These are phyloP conservation scores for Psilocybe tampanensis DNA, from an alignment of 768 basidiomycete species.

Conservation along the genomic window DNA sequence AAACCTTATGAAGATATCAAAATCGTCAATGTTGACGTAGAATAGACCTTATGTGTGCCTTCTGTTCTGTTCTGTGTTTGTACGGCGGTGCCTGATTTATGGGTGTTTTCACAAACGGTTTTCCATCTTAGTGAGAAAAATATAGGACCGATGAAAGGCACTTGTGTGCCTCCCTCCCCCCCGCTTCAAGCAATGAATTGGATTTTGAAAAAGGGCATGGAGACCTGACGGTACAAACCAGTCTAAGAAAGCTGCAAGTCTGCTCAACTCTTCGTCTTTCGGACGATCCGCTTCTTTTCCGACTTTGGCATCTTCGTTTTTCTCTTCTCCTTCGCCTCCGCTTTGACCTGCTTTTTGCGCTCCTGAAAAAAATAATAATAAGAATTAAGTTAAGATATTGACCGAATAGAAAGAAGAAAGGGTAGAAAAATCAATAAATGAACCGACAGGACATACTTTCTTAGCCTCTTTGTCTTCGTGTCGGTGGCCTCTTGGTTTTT, in stretches of 20 bases:
- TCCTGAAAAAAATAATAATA: slow-evolving; percentile 52
- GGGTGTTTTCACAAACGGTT: too few species aligned
- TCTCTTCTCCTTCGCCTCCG: slow-evolving; percentile 83
- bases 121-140: too few species aligned
- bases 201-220: too few species aligned
- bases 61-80: neutral
- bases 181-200: too few species aligned
- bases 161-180: too few species aligned
- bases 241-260: too few species aligned
- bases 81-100: neutral
- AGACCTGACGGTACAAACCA: too few species aligned
- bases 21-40: slow-evolving; percentile 78
- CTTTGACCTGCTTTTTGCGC: slow-evolving; percentile 88
- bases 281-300: slow-evolving; percentile 89
- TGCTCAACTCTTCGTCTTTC: slow-evolving; percentile 42
- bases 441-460: slow-evolving; percentile 54
- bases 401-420: too few species aligned
- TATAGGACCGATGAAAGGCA: too few species aligned
- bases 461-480: slow-evolving; percentile 92
- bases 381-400: slow-evolving; percentile 8
- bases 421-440: too few species aligned
- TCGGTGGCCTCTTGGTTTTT: slow-evolving; percentile 80
- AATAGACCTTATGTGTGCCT: slow-evolving; percentile 35
- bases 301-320: slow-evolving; percentile 95
- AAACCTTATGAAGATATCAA: slow-evolving; percentile 95